Conservation (phyloP, 2,329 filamentous ascomycete species). For the Diaporthe velutina region DNA sequence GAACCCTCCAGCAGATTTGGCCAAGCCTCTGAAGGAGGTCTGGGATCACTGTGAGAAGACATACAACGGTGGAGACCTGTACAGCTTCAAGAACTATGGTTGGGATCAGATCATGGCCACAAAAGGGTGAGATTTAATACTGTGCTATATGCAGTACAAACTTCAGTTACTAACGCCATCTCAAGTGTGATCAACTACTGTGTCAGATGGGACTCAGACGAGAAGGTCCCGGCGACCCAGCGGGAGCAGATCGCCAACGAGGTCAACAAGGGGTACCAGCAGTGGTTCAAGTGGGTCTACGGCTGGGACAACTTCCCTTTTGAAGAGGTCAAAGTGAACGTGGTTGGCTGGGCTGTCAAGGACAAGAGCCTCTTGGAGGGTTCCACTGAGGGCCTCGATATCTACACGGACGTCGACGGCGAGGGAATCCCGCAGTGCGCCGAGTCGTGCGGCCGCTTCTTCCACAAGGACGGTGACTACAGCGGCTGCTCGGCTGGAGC, state of each 20-base stretch:
- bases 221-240: constrained; percentile 52
- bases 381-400: constrained; percentile 47
- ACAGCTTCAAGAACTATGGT: constrained; percentile 10
- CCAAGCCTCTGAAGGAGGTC: constrained; percentile 11
- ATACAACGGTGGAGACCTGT: not conserved
- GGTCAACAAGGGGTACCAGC: constrained; percentile 10
- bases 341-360: constrained; percentile 15
- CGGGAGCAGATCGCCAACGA: constrained; percentile 52
- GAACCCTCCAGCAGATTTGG: constrained; percentile 14
- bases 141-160: not conserved
- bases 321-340: not conserved
- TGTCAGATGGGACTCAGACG: constrained; percentile 58
- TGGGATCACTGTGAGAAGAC: constrained; percentile 23
- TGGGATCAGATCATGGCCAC: constrained; percentile 22
- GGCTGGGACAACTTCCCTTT: constrained; percentile 19
- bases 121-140: not conserved
- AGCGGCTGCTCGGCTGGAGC: constrained; percentile 54
- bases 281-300: constrained; percentile 22
- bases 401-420: constrained; percentile 56
- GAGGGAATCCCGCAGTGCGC: constrained; percentile 58
- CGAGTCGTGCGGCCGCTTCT: constrained; percentile 58
- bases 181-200: constrained; percentile 51
- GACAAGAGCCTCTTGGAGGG: constrained; percentile 13
- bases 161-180: not conserved
- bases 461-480: constrained; percentile 58